These are phyloP conservation scores for Dactylis glomerata DNA, from an alignment of 176 grass and related monocot species.

Conservation along the genomic window DNA sequence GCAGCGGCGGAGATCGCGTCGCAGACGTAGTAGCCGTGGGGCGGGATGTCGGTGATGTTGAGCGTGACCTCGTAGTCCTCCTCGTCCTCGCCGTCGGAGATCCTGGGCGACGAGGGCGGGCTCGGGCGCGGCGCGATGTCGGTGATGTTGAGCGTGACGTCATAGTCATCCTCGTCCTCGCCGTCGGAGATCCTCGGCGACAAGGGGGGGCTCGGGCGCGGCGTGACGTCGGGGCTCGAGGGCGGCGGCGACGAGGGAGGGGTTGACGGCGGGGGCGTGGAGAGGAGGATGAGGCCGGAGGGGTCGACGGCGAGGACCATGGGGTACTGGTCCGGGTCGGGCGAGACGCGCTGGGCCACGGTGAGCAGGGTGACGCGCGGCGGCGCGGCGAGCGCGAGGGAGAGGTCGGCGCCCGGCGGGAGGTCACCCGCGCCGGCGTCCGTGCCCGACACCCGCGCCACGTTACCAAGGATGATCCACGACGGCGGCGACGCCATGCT, in stretches of 20 bases:
- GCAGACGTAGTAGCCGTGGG: neutral
- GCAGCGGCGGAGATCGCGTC: neutral
- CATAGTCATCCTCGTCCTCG: too few relatives aligned
- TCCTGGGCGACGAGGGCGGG: neutral
- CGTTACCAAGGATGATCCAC: neutral
- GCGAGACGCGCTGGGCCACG: neutral
- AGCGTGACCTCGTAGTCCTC: neutral
- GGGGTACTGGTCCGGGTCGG: neutral
- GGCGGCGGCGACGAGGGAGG: neutral
- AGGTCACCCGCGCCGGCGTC: neutral
- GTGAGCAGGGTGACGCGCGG: neutral
- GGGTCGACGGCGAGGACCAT: conserved; percentile 10
- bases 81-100: neutral
- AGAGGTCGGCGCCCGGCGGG: neutral
- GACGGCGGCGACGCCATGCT: neutral
- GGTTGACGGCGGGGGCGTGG: neutral
- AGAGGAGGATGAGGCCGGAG: neutral
- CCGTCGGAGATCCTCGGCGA: neutral
- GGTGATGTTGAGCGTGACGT: neutral
- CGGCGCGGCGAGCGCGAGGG: neutral
- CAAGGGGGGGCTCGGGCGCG: too few relatives aligned
- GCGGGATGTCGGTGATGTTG: neutral
- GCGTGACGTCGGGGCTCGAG: too few relatives aligned
- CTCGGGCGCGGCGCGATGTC: neutral
- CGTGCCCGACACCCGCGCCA: neutral